These are phyloP conservation scores for Metschnikowia amazonensis DNA, from an alignment of 805 yeast genomes.

Conservation along the genomic window DNA sequence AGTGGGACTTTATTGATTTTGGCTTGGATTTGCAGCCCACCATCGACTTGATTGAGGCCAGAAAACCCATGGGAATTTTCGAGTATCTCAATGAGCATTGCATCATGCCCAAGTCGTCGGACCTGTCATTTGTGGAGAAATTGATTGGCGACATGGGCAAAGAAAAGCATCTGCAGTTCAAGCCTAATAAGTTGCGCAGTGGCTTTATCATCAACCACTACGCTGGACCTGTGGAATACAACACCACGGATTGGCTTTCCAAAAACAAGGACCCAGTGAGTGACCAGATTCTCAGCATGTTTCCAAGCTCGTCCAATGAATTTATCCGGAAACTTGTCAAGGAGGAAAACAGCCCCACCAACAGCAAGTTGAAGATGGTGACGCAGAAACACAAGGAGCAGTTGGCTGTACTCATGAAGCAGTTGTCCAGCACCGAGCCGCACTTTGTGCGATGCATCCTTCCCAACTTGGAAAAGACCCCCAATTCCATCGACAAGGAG, in stretches of 20 bases:
- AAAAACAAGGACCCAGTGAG: slow-evolving; percentile 92
- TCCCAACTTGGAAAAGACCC: slow-evolving; percentile 75
- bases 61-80: slow-evolving; percentile 72
- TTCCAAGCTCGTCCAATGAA: slow-evolving; percentile 52
- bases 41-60: slow-evolving; percentile 82
- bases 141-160: slow-evolving; percentile 61
- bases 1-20: slow-evolving; percentile 80
- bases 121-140: slow-evolving; percentile 76
- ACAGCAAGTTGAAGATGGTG: slow-evolving; percentile 54
- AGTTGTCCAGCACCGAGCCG: slow-evolving; percentile 79
- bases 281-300: slow-evolving; percentile 61
- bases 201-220: slow-evolving; percentile 88
- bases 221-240: slow-evolving; percentile 95
- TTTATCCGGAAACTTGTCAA: slow-evolving; percentile 57
- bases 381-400: slow-evolving; percentile 90
- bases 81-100: slow-evolving; percentile 92
- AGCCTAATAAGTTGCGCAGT: slow-evolving; percentile 65
- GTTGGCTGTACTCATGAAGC: slow-evolving; percentile 63
- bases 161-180: slow-evolving; percentile 48
- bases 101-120: slow-evolving; percentile 87
- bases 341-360: slow-evolving; percentile 10
- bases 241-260: slow-evolving; percentile 87
- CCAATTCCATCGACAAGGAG: slow-evolving; percentile 66
- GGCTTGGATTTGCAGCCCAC: slow-evolving; percentile 95
- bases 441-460: slow-evolving; percentile 95